A percentile compares a stretch with the other conserved stretches of the same genome.
Conservation (phyloP, 2,329 filamentous ascomycete genomes). For the Ceratocystis harringtonii region DNA sequence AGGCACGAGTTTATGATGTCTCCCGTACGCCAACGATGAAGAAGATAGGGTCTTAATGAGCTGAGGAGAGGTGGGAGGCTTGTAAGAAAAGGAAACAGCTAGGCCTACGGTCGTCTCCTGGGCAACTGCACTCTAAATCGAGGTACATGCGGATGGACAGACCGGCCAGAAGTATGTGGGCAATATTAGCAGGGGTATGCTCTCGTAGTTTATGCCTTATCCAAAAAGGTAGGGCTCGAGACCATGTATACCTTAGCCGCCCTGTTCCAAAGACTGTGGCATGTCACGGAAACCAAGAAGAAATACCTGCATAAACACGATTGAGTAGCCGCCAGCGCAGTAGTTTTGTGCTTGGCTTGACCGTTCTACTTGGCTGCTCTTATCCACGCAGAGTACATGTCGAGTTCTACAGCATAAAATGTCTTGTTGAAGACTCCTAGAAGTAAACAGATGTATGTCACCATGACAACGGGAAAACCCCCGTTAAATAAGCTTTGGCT, state of each 20-base stretch:
- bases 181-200: neutral
- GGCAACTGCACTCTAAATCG: neutral
- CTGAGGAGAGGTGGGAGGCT: slow-evolving; percentile 21
- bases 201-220: neutral
- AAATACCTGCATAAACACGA: neutral
- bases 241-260: neutral
- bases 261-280: neutral
- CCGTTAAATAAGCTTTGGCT: neutral
- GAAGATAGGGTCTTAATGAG: slow-evolving; percentile 15
- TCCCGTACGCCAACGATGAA: neutral
- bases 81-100: slow-evolving; percentile 17
- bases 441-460: neutral
- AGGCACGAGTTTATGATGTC: neutral
- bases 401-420: neutral
- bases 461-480: neutral
- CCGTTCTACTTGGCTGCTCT: neutral
- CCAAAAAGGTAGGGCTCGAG: neutral
- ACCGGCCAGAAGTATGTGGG: neutral
- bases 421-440: too few relatives aligned
- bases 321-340: neutral
- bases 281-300: neutral
- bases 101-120: neutral
- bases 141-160: neutral
- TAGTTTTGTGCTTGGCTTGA: neutral
- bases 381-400: neutral